Conservation (phyloP, 192 early-diverging fungal species). For the Coemansia sp. region DNA sequence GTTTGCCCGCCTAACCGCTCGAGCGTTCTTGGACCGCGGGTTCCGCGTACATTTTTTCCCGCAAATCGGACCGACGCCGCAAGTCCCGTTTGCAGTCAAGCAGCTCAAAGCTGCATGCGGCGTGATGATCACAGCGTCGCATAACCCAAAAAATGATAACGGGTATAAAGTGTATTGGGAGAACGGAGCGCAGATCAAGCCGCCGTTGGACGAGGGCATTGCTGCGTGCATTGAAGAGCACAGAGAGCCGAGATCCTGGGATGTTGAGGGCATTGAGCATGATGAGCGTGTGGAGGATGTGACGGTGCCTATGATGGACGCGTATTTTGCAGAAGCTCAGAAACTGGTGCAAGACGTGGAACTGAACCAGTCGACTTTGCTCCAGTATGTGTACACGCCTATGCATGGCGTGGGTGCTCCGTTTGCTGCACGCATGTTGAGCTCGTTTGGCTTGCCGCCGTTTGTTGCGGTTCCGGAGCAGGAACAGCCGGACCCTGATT, state of each 20-base stretch:
- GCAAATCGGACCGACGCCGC: slow-evolving; percentile 78
- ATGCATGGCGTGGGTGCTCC: slow-evolving; percentile 94
- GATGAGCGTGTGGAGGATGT: slow-evolving; percentile 59
- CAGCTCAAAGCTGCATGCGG: slow-evolving; percentile 70
- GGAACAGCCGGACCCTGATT: slow-evolving; percentile 81
- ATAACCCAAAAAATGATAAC: slow-evolving; percentile 94
- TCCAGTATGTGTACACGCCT: slow-evolving; percentile 80
- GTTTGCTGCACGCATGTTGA: slow-evolving; percentile 69
- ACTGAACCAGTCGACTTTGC: slow-evolving; percentile 15
- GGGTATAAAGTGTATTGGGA: slow-evolving; percentile 89
- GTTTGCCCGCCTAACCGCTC: slow-evolving; percentile 83
- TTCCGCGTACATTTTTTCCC: slow-evolving; percentile 79
- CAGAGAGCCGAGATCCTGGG: slow-evolving; percentile 65
- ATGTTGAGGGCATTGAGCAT: slow-evolving; percentile 57
- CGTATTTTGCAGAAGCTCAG: slow-evolving; percentile 68
- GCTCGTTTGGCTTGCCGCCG: slow-evolving; percentile 67
- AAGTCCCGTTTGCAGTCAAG: slow-evolving; percentile 83
- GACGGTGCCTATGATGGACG: slow-evolving; percentile 61
- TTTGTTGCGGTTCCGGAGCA: slow-evolving; percentile 69
- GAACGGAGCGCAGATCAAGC: slow-evolving; percentile 90
- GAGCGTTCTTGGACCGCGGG: slow-evolving; percentile 75
- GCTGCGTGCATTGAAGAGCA: slow-evolving; percentile 72
- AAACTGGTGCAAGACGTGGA: slow-evolving; percentile 20
- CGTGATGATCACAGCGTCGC: slow-evolving; percentile 96
- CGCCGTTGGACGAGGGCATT: slow-evolving; percentile 82